A percentile compares a stretch with the other conserved stretches of the same genome.
Evolutionary conservation across 306 rosid genomes (phyloP).

Genomic region (Vigna reflexopilosa): DNA sequence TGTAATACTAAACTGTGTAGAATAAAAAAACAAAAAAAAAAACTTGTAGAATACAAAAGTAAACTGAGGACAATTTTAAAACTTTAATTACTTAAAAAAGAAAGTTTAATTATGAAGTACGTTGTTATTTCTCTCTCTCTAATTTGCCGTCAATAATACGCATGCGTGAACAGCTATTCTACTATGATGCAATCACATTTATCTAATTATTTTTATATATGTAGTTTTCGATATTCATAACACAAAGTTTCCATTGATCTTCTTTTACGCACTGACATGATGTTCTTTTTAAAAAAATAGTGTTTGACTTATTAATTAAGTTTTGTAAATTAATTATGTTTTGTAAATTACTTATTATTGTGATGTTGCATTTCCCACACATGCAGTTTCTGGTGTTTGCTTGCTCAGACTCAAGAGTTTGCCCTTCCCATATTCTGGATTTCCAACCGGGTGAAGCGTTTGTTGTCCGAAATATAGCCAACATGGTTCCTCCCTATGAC

Average conservation of each 20-base stretch:
- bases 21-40: too few species aligned
- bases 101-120: background rate
- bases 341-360: background rate
- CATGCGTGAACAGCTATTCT: slow-evolving; percentile 12
- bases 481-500: slow-evolving; percentile 94
- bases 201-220: background rate
- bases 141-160: background rate
- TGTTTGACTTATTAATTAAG: too few species aligned
- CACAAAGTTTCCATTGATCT: too few species aligned
- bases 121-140: background rate
- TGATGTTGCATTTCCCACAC: background rate
- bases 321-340: too few species aligned
- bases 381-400: slow-evolving; percentile 96
- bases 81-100: background rate
- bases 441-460: slow-evolving; percentile 98
- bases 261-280: too few species aligned
- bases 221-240: too few species aligned
- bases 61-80: background rate
- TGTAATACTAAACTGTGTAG: background rate
- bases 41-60: background rate
- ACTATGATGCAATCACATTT: background rate
- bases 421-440: slow-evolving; percentile 89
- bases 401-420: slow-evolving; percentile 95
- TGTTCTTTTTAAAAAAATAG: too few species aligned
- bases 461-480: slow-evolving; percentile 93